Evolutionary conservation across 495 filamentous ascomycete genomes (phyloP), one percentile per base, ranked within the genome.

Genomic region (Parathielavia appendiculata): DNA sequence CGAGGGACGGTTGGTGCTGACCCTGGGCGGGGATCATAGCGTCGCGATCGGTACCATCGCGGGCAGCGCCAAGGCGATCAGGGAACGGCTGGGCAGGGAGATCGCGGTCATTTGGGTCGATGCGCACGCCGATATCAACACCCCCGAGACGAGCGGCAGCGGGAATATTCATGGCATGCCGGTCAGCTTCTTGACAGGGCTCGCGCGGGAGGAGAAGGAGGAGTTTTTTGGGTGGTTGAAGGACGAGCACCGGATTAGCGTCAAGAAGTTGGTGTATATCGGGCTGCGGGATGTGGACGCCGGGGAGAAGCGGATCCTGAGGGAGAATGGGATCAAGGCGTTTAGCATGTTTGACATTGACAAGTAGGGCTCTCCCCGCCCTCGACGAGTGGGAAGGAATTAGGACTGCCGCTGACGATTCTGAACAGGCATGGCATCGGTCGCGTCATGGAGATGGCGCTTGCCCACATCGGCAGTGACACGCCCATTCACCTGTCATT

Each of bases 301-400:
- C 8, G 89, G 84, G 1, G 93, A 99, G 81, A 99, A 97, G 85
- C 79, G 80, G 72, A 85, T 96, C 38, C 74, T 99, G 56, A 81
- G 85, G 53, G 89, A 97, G 60, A 76, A 99, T 62, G 86, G 87
- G 2, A 91, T 99, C 73, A 91, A 88, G 74, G 95, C 92, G 7
- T 99, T 97, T 66, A 92, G 86, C 72, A 99, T 97, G 93, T 92
- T 97, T 70, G 93, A 97, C 71, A 88, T 99, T 72, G 93, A 99
- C 68, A 80, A 82, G 85, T 90, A 72, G 57, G 74, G 60, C 48
- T 54, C 22, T 59, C 30, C 23, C 0, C 5, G n/a, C 6, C 6
- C 12, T 30, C n/a, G 43, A 54, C 12, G 20, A 45, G 46, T 20
- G 17, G 9, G 12, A n/a, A 9, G 4, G 30, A n/a, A 17, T 13